Percentiles rank a stretch among this genome's conserved stretches.
These are phyloP conservation scores for Pyricularia pennisetigena DNA, from an alignment of 2,329 filamentous ascomycete species.

Conservation along the genomic window DNA sequence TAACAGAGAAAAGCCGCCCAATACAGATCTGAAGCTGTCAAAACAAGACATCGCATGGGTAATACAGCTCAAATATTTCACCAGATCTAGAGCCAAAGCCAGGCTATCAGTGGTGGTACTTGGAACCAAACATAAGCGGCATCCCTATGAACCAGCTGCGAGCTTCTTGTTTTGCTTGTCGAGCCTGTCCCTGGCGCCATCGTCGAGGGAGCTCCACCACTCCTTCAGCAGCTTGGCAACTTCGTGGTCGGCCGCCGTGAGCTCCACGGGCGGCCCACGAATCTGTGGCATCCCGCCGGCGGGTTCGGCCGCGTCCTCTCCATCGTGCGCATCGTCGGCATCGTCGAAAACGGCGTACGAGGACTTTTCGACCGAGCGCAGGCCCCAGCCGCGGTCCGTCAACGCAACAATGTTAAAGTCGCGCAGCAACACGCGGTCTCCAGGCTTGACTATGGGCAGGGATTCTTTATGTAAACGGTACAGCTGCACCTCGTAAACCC, in stretches of 20 bases:
- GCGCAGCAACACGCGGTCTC: constrained; percentile 49
- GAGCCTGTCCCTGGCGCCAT: constrained; percentile 33
- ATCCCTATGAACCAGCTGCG: constrained; percentile 1
- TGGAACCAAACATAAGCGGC: no score
- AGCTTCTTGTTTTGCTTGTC: constrained; percentile 34
- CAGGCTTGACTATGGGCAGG: constrained; percentile 42
- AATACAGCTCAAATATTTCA: neutral
- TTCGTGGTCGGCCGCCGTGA: constrained; percentile 35
- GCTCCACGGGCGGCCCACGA: constrained; percentile 49
- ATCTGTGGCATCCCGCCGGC: constrained; percentile 34
- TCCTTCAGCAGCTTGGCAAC: constrained; percentile 37
- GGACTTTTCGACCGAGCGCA: constrained; percentile 43
- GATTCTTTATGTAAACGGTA: constrained; percentile 48
- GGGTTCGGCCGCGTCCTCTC: neutral
- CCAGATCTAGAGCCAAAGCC: neutral
- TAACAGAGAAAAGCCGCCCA: neutral
- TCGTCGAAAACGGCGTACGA: constrained; percentile 53
- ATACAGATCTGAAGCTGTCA: neutral
- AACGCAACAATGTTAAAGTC: constrained; percentile 44
- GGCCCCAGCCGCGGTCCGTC: constrained; percentile 43
- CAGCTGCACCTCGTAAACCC: constrained; percentile 44
- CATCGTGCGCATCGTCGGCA: constrained; percentile 3
- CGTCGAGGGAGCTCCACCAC: constrained; percentile 40
- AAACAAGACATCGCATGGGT: neutral
- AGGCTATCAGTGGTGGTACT: neutral